phyloP scores from a whole-genome alignment of 805 yeast genomes.

The Saturnispora dispora region DNA sequence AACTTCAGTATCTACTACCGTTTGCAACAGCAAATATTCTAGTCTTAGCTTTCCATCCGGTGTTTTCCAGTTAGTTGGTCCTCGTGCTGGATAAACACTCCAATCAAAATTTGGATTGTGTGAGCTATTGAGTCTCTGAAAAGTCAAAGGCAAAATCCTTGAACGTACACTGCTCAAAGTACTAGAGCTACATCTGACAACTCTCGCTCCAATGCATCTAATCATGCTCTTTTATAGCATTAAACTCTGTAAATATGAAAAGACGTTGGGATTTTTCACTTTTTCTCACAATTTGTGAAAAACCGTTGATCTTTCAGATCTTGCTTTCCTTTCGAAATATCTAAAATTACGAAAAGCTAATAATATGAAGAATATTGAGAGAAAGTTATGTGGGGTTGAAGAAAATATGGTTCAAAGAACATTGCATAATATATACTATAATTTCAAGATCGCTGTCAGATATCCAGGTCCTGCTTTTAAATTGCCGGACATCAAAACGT shows the following conservation, averaged over 20 bases:
- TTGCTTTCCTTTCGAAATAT: neutral
- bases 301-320: neutral
- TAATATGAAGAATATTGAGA: neutral
- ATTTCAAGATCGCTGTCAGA: constrained; percentile 8
- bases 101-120: constrained; percentile 1
- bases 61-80: constrained; percentile 7
- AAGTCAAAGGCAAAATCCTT: neutral
- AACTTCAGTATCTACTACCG: constrained; percentile 4
- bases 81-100: constrained; percentile 11
- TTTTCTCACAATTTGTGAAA: neutral
- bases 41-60: constrained; percentile 9
- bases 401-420: neutral
- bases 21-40: constrained; percentile 11
- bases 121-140: neutral
- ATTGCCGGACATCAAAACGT: neutral
- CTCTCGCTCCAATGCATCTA: neutral
- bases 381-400: constrained; percentile 8
- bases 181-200: neutral
- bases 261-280: neutral
- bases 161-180: neutral
- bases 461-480: neutral
- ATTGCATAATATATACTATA: constrained; percentile 3
- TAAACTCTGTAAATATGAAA: neutral
- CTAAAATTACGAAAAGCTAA: neutral
- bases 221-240: neutral